Evolutionary conservation across 768 basidiomycete genomes (phyloP), one percentile per base, ranked within the genome.

Genomic region (Mycena galericulata): DNA sequence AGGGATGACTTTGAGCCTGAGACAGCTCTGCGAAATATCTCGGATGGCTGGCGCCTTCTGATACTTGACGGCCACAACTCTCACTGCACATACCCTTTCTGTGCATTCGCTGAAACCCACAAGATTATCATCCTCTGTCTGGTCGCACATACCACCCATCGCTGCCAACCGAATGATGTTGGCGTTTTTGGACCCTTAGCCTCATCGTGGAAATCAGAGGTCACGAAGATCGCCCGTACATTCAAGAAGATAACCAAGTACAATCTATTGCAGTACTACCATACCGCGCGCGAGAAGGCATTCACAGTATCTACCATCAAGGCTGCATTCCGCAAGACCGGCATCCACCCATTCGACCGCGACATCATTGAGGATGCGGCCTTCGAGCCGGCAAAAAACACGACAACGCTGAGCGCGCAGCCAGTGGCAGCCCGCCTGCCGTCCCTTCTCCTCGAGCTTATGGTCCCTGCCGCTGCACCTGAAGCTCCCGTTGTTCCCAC

Each of bases 51-150:
- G 20, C 74, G 68, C 0, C 72, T 82, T 10, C 72, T 83, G 4
- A 80, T 83, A 30, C 69, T 83, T 4, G 82, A 84, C 72, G 80
- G 82, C 2, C 83, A 83, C 69, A 79, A 78, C 27, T 79, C 78
- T 1, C 81, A 83, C 70, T 74, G 71, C 63, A 79, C 80, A 10
- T 76, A 62, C 49, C n/a, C 27, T n/a, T 82, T 83, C 65, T 73
- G 74, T 59, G 40, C 67, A 7, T 80, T 73, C 68, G 76, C 78
- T 2, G 62, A 68, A 18, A 26, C 70, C 5, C 61, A 79, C 43
- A 49, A 70, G 9, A 81, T 83, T 49, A 73, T 80, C 45, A 66
- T 83, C 45, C 34, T 82, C 24, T 83, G 82, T 50, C 75, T 82
- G 29, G 76, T 78, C 7, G 71, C 79, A 14, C 82, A 83, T 57